Evolutionary conservation across 1,139 yeast species (phyloP), one percentile per base, ranked within the genome.

Genomic region (Suhomyces wounanorum): DNA sequence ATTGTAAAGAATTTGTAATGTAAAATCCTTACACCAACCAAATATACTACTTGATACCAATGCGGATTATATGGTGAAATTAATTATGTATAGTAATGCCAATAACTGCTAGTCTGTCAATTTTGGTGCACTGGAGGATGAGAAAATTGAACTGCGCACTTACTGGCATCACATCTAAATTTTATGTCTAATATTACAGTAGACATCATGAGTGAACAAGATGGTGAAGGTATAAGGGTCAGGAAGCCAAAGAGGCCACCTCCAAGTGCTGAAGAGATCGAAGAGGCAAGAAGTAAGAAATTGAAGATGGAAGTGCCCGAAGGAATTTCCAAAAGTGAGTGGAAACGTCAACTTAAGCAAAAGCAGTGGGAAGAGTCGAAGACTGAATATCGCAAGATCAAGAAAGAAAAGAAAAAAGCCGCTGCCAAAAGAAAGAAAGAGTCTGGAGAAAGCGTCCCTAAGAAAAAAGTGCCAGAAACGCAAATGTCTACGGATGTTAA

Each of bases 251-350:
- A 51, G 43, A 43, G 53, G 18, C 48, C 52, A 16, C 51, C 55
- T 3, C 59, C 59, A 2, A 58, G 60, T 5, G 56, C 52, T 33
- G 57, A 51, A n/a, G 60, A 53, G 44, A 58, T 58, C 40, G 59
- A 58, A 42, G 61, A 52, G 35, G 54, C 53, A 21, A 55, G 59
- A 14, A 49, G 51, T 14, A 56, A 56, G 36, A 52, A 52, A 40
- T 43, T 44, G 43, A 64, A 66, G 49, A 54, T 64, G 39, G 62
- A 60, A 26, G 73, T 83, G 11, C 96, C 96, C 1, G 91, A 84
- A 54, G 96, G 96, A 9, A 85, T 90, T 89, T 83, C 95, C 38
- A 89, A 88, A 62, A 80, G 81, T 17, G 92, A 87, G 55, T 92
- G 90, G 86, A 92, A 92, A 65, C 83, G 83, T 59, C 75, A 79